phyloP scores from a whole-genome alignment of 139 green algal species.

The Coelastrella sp. region DNA sequence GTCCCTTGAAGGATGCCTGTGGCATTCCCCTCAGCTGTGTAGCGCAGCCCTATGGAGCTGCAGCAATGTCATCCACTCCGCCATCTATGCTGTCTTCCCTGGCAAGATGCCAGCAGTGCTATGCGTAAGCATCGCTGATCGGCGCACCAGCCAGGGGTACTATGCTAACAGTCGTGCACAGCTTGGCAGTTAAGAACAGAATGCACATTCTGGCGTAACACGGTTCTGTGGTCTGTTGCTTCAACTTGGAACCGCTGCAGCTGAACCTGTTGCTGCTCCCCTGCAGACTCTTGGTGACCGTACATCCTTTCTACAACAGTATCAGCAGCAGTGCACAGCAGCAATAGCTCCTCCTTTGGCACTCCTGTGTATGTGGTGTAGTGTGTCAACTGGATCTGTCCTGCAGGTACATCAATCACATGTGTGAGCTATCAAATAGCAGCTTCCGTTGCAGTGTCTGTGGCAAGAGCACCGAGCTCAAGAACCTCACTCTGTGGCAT shows the following conservation, averaged over 20 bases:
- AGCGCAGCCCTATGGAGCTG: constrained; percentile 49
- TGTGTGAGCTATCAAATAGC: constrained; percentile 64
- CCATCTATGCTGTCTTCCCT: constrained; percentile 31
- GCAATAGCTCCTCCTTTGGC: too few species aligned
- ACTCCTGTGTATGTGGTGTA: too few species aligned
- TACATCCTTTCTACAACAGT: too few species aligned
- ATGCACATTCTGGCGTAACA: too few species aligned
- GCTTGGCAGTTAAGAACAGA: too few species aligned
- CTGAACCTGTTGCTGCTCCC: neutral
- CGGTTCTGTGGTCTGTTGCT: too few species aligned
- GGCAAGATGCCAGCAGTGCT: constrained; percentile 47
- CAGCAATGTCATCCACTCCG: neutral
- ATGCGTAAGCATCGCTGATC: constrained; percentile 13
- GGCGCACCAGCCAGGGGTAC: too few species aligned
- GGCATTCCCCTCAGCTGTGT: constrained; percentile 75
- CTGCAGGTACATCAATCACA: constrained; percentile 79
- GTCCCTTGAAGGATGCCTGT: constrained; percentile 70
- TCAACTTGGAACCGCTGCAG: neutral
- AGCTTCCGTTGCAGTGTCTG: constrained; percentile 83
- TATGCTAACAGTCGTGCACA: too few species aligned
- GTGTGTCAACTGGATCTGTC: neutral
- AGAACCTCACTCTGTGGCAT: constrained; percentile 36
- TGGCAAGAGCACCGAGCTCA: constrained; percentile 62
- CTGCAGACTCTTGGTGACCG: too few species aligned
- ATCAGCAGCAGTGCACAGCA: neutral